Evolutionary conservation across 176 grass and related monocot species (phyloP), one percentile per base, ranked within the genome.

Genomic region (Puccinellia tenuiflora): DNA sequence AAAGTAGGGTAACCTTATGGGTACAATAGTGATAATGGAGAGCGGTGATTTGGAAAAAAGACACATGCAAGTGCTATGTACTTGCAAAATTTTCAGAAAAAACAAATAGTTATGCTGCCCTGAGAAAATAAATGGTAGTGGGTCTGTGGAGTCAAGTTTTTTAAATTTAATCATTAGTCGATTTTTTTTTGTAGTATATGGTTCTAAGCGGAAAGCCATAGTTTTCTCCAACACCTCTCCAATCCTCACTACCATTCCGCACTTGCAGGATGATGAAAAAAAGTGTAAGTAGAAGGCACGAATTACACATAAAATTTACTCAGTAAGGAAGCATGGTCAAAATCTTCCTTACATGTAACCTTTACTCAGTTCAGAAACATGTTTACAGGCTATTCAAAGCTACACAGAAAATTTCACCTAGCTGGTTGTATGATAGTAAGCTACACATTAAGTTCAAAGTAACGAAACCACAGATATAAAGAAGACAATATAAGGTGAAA

Each of bases 321-420:
- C 69, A 30, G 14, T 73, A 73, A 48, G 42, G 42, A 73, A 47
- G 25, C 69, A 71, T 73, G 42, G 25, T 17, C 24, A 73, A 73
- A 48, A 25, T 73, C 22, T 29, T 73, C 25, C 22, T 8, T 43
- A 26, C 16, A 14, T 46, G 60, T 60, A 21, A 60, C 42, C 68
- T 29, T 65, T 71, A 82, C 79, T 59, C 9, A 59, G 68, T 73
- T 56, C 66, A 60, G 37, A 73, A 47, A 59, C 46, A 75, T 74
- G 54, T 24, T 11, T 33, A 62, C 25, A 62, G 59, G 59, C 6
- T 28, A 84, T 22, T 25, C 25, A 42, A 73, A 43, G 52, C 38
- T 20, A 61, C 6, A 62, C 12, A 63, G 20, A 9, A 37, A 14
- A 62, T 2, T 62, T n/a, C 16, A 22, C 24, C 50, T 57, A 6